These are phyloP conservation scores for Blastomyces silverae DNA, from an alignment of 2,329 filamentous ascomycete species.

Conservation along the genomic window DNA sequence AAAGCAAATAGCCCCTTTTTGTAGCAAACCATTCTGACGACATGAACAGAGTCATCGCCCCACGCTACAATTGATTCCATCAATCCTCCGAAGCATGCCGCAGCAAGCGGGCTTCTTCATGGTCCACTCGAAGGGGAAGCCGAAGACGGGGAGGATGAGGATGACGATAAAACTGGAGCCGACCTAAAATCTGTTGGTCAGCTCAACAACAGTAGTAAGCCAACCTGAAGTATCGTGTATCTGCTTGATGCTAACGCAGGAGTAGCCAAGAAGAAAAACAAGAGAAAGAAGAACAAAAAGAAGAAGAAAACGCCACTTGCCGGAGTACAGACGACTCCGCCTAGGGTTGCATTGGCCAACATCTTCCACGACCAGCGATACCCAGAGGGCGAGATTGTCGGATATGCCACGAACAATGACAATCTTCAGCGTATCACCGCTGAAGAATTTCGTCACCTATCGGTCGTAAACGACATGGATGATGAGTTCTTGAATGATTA, in stretches of 20 bases:
- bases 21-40: not conserved
- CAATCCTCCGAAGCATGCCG: conserved; percentile 14
- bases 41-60: conserved; percentile 1
- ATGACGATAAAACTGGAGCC: conserved; percentile 22
- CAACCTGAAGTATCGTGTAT: not conserved
- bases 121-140: conserved; percentile 20
- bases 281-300: conserved; percentile 33
- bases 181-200: conserved; percentile 19
- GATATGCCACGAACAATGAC: conserved; percentile 37
- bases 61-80: not conserved
- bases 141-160: conserved; percentile 29
- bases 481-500: conserved; percentile 48
- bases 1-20: not conserved
- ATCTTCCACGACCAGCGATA: conserved; percentile 43
- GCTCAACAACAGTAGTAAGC: conserved; percentile 17
- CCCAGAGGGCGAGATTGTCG: conserved; percentile 43
- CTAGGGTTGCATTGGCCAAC: conserved; percentile 42
- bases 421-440: conserved; percentile 43
- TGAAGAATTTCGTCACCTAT: conserved; percentile 43
- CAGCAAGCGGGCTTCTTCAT: conserved; percentile 13
- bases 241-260: conserved; percentile 16
- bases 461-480: conserved; percentile 39
- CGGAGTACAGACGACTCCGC: conserved; percentile 40
- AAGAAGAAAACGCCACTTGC: conserved; percentile 35
- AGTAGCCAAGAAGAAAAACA: conserved; percentile 36